phyloP scores from a whole-genome alignment of 202 grass and related monocot genomes.

The Carex arenaria region DNA sequence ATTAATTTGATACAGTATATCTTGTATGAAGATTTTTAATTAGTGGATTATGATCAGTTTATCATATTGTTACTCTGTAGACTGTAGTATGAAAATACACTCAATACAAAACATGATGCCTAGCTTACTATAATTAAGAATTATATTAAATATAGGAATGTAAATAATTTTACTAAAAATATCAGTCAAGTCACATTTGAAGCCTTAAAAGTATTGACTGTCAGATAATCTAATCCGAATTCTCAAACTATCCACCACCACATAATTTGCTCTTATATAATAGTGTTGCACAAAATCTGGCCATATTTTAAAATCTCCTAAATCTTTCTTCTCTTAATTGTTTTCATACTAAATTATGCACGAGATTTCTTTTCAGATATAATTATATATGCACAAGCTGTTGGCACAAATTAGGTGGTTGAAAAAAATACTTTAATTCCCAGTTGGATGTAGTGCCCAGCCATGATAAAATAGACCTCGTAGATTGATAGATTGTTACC shows the following conservation, averaged over 20 bases:
- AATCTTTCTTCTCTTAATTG: constrained; percentile 3
- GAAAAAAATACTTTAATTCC: neutral
- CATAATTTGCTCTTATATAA: neutral
- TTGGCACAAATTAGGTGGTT: neutral
- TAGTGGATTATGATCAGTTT: neutral
- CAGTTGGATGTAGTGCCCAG: constrained; percentile 18
- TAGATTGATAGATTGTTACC: neutral
- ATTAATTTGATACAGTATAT: neutral
- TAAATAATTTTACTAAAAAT: neutral
- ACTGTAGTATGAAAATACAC: neutral
- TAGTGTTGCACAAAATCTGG: neutral
- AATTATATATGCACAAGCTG: constrained; percentile 4
- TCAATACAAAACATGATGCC: neutral
- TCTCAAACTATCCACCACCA: neutral
- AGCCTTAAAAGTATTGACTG: too few species aligned
- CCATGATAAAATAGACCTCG: constrained; percentile 19
- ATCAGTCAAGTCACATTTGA: neutral
- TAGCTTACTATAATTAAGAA: neutral
- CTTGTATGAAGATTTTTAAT: neutral
- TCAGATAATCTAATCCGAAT: neutral
- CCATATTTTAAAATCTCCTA: neutral
- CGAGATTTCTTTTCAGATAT: constrained; percentile 6
- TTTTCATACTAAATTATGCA: constrained; percentile 14
- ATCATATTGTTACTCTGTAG: neutral
- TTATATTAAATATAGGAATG: neutral